phyloP scores from a whole-genome alignment of 139 green algal genomes.

The Coelastrella sp. region DNA sequence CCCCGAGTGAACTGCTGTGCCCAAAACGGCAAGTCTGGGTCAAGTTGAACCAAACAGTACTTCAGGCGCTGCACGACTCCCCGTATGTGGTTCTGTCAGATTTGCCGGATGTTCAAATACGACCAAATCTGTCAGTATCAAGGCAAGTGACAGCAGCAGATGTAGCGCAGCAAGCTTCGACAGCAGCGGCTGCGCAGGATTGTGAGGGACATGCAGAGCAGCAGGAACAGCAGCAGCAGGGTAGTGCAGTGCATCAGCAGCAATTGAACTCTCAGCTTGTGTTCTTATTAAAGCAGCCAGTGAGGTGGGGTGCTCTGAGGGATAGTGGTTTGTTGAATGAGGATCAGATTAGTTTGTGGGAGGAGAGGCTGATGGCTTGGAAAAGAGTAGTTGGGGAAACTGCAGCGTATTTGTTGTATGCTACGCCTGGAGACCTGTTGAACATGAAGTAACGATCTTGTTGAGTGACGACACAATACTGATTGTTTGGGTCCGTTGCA shows the following conservation, averaged over 20 bases:
- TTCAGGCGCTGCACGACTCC: slow-evolving; percentile 40
- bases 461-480: too few relatives aligned
- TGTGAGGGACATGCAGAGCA: neutral
- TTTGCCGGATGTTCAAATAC: slow-evolving; percentile 17
- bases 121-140: slow-evolving; percentile 49
- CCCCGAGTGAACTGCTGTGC: slow-evolving; percentile 92
- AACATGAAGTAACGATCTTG: neutral
- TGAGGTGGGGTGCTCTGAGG: slow-evolving; percentile 34
- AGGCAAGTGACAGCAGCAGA: neutral
- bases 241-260: neutral
- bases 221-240: slow-evolving; percentile 16
- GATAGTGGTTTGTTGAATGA: slow-evolving; percentile 34
- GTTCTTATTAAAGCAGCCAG: slow-evolving; percentile 30
- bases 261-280: slow-evolving; percentile 18
- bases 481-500: too few relatives aligned
- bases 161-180: neutral
- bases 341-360: neutral
- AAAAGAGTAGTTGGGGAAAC: slow-evolving; percentile 17
- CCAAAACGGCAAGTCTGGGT: slow-evolving; percentile 66
- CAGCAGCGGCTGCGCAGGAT: neutral
- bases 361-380: slow-evolving; percentile 26
- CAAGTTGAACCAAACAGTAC: slow-evolving; percentile 47
- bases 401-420: slow-evolving; percentile 36
- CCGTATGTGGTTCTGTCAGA: slow-evolving; percentile 51
- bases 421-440: slow-evolving; percentile 5